Evolutionary conservation across 2,329 filamentous ascomycete genomes (phyloP).

Genomic region (Paraphaeosphaeria sporulosa): DNA sequence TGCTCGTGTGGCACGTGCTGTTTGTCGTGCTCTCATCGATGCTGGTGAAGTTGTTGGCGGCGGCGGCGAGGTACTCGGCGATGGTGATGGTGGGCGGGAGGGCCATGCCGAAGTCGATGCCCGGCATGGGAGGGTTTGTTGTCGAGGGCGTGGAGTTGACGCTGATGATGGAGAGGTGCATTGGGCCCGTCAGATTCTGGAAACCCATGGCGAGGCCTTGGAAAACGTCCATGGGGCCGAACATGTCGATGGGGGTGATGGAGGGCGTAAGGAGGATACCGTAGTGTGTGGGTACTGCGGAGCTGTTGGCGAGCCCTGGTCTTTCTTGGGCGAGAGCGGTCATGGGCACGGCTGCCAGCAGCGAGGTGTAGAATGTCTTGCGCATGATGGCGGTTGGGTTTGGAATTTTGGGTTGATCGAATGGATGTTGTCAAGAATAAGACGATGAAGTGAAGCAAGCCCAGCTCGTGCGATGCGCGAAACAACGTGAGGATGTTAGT

Average conservation of each 20-base stretch:
- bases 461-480: conserved; percentile 4
- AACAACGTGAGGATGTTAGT: background rate
- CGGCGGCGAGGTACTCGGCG: conserved; percentile 16
- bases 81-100: conserved; percentile 61
- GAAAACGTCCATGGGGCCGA: conserved; percentile 53
- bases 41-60: conserved; percentile 48
- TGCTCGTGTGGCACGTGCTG: background rate
- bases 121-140: conserved; percentile 16
- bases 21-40: background rate
- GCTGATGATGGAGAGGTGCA: conserved; percentile 21
- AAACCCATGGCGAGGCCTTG: conserved; percentile 30
- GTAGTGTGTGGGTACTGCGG: conserved; percentile 15
- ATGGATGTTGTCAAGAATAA: background rate
- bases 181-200: conserved; percentile 20
- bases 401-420: background rate
- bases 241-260: conserved; percentile 29
- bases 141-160: conserved; percentile 29
- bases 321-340: conserved; percentile 5
- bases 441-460: conserved; percentile 1
- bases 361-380: conserved; percentile 1
- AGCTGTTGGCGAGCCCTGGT: conserved; percentile 13
- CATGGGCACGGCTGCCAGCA: conserved; percentile 11
- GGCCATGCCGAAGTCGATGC: conserved; percentile 36
- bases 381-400: conserved; percentile 3
- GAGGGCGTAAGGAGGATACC: conserved; percentile 30